Base-by-base conservation (phyloP, 202 grass and related monocot genomes). In the Saccharum hybrid region DNA sequence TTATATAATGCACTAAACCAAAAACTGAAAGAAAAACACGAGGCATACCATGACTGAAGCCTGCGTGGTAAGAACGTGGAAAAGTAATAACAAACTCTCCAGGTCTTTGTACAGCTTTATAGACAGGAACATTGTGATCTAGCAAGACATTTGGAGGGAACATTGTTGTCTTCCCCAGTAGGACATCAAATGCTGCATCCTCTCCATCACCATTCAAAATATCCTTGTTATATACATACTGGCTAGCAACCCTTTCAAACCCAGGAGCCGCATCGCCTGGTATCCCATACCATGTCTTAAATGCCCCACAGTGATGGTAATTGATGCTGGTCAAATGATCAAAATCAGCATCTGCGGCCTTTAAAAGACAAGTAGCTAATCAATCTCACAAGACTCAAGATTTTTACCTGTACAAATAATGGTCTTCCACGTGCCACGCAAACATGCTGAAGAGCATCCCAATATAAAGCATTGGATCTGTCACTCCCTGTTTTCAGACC, bases 391-490 rank as follows among this genome's bases (percentile, higher is more conserved):
- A 72, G 68, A 40, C 46, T 28, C 12, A 77, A 46, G 43, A 59
- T 21, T 39, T 49, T 5, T 92, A 99, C 96, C 96, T 99, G 82
- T 94, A 99, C 67, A 99, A 71, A 84, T 99, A 99, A 68, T 99
- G 96, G 81, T 99, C 96, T 94, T 99, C 96, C 14, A 99, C 96
- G 59, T 99, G 96, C 96, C 96, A 99, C 36, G 96, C 93, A 86
- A 99, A 99, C 91, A 99, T 96, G 77, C 96, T 99, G 43, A 96
- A 99, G 61, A 99, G 96, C 96, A 99, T 96, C 71, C 96, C 96
- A 38, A 98, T 98, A 88, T 98, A 98, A 78, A 98, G 93, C 93
- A 98, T 98, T 54, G 96, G 96, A 90, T 98, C 96, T 34, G 96
- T 98, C 33, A 98, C 93, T 80, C 96, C 96, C 96, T 98, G 83